Conservation (phyloP, 2,329 filamentous ascomycete genomes). For the Sporothrix dimorphospora region DNA sequence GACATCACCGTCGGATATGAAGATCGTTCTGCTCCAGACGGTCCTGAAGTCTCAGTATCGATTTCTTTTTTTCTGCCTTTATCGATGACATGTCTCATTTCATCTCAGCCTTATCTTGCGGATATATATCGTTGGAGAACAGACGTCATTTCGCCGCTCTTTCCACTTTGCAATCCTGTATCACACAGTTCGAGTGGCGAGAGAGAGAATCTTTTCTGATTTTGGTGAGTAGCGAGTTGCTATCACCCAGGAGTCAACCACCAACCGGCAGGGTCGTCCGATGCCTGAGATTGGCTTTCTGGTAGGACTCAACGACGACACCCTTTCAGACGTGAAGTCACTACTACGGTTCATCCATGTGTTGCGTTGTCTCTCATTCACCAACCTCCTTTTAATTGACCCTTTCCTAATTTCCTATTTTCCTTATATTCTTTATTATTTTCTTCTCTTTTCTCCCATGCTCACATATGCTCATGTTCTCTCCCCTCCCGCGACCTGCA, state of each 20-base stretch:
- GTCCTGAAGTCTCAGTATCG: neutral
- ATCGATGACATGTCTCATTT: neutral
- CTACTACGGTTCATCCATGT: neutral
- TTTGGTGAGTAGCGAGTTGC: neutral
- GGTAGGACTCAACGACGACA: too few species aligned
- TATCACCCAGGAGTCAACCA: neutral
- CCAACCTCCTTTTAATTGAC: neutral
- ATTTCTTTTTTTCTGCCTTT: neutral
- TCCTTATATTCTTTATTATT: neutral
- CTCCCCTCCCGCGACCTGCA: neutral
- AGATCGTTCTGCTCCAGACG: neutral
- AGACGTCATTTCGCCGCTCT: neutral
- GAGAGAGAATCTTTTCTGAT: neutral
- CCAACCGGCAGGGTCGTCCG: neutral
- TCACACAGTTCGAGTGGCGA: neutral
- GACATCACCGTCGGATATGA: neutral
- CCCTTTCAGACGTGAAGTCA: neutral
- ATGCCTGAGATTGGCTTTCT: too few species aligned
- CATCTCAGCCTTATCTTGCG: neutral
- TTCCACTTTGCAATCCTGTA: neutral
- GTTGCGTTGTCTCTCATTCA: neutral
- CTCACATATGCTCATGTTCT: neutral
- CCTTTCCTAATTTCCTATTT: neutral
- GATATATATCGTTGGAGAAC: neutral
- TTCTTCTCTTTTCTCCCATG: neutral